Percentiles rank a stretch among this genome's conserved stretches.
phyloP scores from a whole-genome alignment of 306 rosid genomes.

The Medicago truncatula region MtrunA17r5.0-ANR NC_053047.1:3368001-3368500 shows the following conservation, averaged over 20 bases:
- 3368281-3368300: slow-evolving; percentile 91
- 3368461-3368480: slow-evolving; percentile 81
- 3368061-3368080: slow-evolving; percentile 94
- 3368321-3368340: slow-evolving; percentile 87
- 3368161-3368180: slow-evolving; percentile 22
- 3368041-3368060: slow-evolving; percentile 98
- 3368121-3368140: slow-evolving; percentile 98
- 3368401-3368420: slow-evolving; percentile 98
- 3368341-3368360: slow-evolving; percentile 92
- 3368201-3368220: neutral
- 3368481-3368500: slow-evolving; percentile 62
- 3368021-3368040: slow-evolving; percentile 94
- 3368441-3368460: slow-evolving; percentile 80
- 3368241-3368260: slow-evolving; percentile 53
- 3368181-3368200: slow-evolving; percentile 13
- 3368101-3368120: slow-evolving; percentile 96
- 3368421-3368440: slow-evolving; percentile 94
- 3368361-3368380: slow-evolving; percentile 90
- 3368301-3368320: slow-evolving; percentile 93
- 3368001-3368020: slow-evolving; percentile 97
- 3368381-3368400: slow-evolving; percentile 96
- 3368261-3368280: slow-evolving; percentile 90
- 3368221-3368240: neutral
- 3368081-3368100: slow-evolving; percentile 96
- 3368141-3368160: slow-evolving; percentile 98